phyloP scores from a whole-genome alignment of 176 grass and related monocot genomes.

The Puccinellia tenuiflora region DNA sequence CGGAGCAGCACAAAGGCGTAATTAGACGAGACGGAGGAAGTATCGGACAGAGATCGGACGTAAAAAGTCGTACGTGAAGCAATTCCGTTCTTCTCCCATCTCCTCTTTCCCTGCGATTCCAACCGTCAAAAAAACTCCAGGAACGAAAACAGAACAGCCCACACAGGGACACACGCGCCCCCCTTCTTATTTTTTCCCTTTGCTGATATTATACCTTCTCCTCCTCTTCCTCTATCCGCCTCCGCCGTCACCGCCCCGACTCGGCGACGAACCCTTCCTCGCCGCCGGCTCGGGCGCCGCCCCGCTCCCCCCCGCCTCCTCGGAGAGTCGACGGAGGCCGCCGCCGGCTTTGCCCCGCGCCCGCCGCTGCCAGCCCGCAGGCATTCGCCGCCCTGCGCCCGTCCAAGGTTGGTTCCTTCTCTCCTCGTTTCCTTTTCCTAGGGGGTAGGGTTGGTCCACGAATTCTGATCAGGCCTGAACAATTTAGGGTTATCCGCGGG shows the following conservation, averaged over 20 bases:
- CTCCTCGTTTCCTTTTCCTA: background rate
- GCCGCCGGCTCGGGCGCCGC: background rate
- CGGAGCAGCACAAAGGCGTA: too few relatives aligned
- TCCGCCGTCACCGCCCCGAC: slow-evolving; percentile 23
- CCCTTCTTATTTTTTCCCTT: background rate
- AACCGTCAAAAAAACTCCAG: slow-evolving; percentile 3
- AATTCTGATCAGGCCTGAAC: slow-evolving; percentile 7
- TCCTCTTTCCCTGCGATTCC: background rate
- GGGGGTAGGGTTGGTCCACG: background rate
- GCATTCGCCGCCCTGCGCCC: slow-evolving; percentile 24
- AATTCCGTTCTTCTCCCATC: background rate
- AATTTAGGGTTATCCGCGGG: slow-evolving; percentile 39
- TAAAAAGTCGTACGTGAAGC: too few relatives aligned
- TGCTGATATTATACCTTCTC: slow-evolving; percentile 22
- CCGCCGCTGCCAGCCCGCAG: background rate
- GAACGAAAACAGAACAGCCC: background rate
- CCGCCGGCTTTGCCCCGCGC: background rate
- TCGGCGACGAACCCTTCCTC: slow-evolving; percentile 25
- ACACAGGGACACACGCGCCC: background rate
- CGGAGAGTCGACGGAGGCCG: background rate
- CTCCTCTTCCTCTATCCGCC: slow-evolving; percentile 26
- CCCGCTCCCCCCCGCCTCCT: background rate
- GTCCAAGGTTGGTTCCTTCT: slow-evolving; percentile 1
- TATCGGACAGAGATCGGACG: too few relatives aligned
- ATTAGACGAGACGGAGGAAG: too few relatives aligned